Base-by-base conservation (phyloP, 2,329 filamentous ascomycete genomes). In the Ascocoryne sarcoides region DNA sequence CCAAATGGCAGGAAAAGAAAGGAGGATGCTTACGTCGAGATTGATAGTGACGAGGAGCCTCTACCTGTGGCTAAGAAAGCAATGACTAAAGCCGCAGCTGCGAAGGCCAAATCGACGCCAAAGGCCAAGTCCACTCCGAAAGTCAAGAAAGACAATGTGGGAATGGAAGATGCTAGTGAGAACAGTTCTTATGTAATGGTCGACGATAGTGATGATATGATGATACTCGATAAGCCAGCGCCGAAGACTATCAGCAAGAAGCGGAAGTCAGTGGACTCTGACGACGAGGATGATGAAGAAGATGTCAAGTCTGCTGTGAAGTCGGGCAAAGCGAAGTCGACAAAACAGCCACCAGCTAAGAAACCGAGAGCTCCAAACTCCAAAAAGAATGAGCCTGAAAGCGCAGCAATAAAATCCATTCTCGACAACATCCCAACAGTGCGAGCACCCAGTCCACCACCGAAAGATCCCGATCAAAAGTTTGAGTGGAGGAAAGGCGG, bases 381-480 rank as follows among this genome's bases (percentile, higher is more conserved):
- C 7, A 40, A 41, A 19, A 76, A 84, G 60, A 84, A 87, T 60
- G 69, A 74, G 3, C 63, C 73, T 2, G 87, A 93, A 54, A 80
- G 78, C 55, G 71, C 81, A 12, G 73, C 76, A 16, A 78, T 94
- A 15, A 79, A 94, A 60, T 78, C 82, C 36, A 95, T 98, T 33
- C 75, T 96, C 21, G 82, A 94, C 58, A 86, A 79, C 51, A 90
- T 98, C 44, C 84, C 87, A 4, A 85, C 78, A 1, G 76, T 98
- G 31, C 71, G 82, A 43, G 73, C 92, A 16, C 92, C 92, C 4
- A 84, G 87, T 3, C 90, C 92, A 31, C 89, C 90, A 2, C 71
- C 82, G 1, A 76, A 79, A 47, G 75, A 81, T 40, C 75, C 76
- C 0, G 72, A 77, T 48, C 23, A 7, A 12, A 95, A 94, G 55